Conservation (phyloP, 768 basidiomycete species). For the Coprinopsis marcescibilis region DNA sequence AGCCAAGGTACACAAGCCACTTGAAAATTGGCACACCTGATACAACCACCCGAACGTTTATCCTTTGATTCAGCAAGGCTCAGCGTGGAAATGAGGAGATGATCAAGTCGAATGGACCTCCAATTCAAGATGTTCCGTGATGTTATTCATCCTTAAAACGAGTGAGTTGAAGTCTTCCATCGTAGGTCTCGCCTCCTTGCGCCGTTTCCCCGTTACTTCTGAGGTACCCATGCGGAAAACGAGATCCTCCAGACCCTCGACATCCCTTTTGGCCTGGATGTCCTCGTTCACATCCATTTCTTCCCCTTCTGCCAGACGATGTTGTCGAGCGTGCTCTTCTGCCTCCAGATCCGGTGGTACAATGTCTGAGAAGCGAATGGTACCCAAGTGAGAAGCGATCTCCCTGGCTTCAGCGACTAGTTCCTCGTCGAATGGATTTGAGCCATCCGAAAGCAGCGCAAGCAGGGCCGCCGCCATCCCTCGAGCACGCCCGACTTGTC, state of each 20-base stretch:
- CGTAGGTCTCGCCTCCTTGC: slow-evolving; percentile 24
- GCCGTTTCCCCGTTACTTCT: too few relatives aligned
- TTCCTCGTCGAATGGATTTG: slow-evolving; percentile 11
- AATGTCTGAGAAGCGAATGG: slow-evolving; percentile 65
- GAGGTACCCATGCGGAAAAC: slow-evolving; percentile 31
- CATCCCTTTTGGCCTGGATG: slow-evolving; percentile 37
- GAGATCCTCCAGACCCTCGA: slow-evolving; percentile 56
- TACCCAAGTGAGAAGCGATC: slow-evolving; percentile 50
- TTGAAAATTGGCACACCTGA: not conserved
- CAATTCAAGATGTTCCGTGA: not conserved
- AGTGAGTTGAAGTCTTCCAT: slow-evolving; percentile 25
- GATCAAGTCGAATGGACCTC: not conserved
- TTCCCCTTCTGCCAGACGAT: slow-evolving; percentile 38
- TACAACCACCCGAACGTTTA: not conserved
- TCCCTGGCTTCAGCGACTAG: slow-evolving; percentile 42
- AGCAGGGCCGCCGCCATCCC: slow-evolving; percentile 65
- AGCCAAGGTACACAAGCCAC: too few relatives aligned
- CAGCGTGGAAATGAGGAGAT: too few relatives aligned
- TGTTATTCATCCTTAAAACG: not conserved
- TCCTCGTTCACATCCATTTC: slow-evolving; percentile 36
- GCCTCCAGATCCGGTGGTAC: slow-evolving; percentile 74
- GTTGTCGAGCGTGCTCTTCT: slow-evolving; percentile 67
- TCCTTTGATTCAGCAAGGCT: not conserved
- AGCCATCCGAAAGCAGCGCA: slow-evolving; percentile 39
- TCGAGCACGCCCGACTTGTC: slow-evolving; percentile 70